Base-by-base conservation (phyloP, 2,329 filamentous ascomycete genomes). In the Colletotrichum karsti region DNA sequence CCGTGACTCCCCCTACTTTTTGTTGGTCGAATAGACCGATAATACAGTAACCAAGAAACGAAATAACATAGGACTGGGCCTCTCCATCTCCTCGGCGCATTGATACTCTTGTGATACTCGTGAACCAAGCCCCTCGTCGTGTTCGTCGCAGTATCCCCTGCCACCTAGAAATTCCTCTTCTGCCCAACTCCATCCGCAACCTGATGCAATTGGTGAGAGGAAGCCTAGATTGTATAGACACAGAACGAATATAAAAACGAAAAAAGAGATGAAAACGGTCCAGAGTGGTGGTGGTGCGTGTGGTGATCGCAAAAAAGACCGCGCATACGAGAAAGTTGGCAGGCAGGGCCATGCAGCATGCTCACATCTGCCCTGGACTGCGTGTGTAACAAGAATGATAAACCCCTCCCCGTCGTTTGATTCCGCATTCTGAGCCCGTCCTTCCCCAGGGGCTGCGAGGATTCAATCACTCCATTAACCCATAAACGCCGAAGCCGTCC, bases 221-320 rank as follows among this genome's bases (percentile, higher is more conserved):
- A 20, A 54, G 60, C 65, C 65, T 65, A 65, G 41, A 54, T 59
- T 64, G 22, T 65, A 28, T 65, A 64, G 65, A 65, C 65, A 54
- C 60, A 58, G 46, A 67, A 68, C 24, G 18, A 33, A 39, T 50
- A 51, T 15, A 50, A 50, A 10, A 59, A 28, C 33, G 58, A 30
- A 55, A 55, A 24, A 44, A 69, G 18, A 42, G 20, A 13, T 10
- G 20, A 10, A 56, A 53, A 67, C 9, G n/a, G 24, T 48, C 20
- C 30, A 22, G 46, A 62, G 48, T 44, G 51, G 64, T 64, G 51
- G 20, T 68, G 54, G 30, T 54, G 65, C 26, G 65, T 22, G 46
- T 18, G 44, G 24, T 59, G 42, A 24, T 54, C 39, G 58, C 37
- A 48, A 28, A 39, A 46, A 28, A 30, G 22, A 20, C 9, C 30